Evolutionary conservation across 257 asterid species (phyloP).

Genomic region (Rehmannia glutinosa): DNA sequence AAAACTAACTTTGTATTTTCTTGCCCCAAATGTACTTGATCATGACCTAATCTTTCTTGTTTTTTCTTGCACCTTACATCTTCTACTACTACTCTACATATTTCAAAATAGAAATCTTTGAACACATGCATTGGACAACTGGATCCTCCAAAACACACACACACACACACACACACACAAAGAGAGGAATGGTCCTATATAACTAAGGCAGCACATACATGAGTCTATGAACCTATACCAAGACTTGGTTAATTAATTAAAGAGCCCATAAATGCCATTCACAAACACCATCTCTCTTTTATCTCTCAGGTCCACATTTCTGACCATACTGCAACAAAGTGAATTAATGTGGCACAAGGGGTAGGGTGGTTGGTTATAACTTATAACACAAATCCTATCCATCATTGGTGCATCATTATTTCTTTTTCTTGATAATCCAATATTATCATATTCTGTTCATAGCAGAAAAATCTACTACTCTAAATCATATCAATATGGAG

Average conservation of each 20-base stretch:
- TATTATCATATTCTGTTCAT: too few species aligned
- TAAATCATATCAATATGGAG: too few species aligned
- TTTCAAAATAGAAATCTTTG: too few species aligned
- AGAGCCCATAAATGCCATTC: conserved; percentile 18
- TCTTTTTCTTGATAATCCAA: too few species aligned
- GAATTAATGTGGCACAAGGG: conserved; percentile 10
- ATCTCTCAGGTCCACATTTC: conserved; percentile 1
- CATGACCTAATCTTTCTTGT: too few species aligned
- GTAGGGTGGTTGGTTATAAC: neutral
- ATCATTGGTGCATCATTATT: conserved; percentile 10
- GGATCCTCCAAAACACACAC: neutral
- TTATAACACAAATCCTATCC: neutral
- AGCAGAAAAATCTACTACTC: too few species aligned
- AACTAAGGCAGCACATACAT: conserved; percentile 14
- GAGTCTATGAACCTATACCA: neutral
- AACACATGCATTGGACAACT: conserved; percentile 9
- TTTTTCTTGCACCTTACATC: neutral
- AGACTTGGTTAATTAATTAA: conserved; percentile 9
- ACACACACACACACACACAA: neutral
- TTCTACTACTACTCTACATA: too few species aligned
- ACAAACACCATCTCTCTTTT: conserved; percentile 1
- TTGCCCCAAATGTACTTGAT: too few species aligned
- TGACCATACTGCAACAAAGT: neutral
- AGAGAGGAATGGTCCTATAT: neutral
- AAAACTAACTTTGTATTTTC: too few species aligned